These are phyloP conservation scores for Tricholoma sp. DNA, from an alignment of 768 basidiomycete species.

Conservation along the genomic window DNA sequence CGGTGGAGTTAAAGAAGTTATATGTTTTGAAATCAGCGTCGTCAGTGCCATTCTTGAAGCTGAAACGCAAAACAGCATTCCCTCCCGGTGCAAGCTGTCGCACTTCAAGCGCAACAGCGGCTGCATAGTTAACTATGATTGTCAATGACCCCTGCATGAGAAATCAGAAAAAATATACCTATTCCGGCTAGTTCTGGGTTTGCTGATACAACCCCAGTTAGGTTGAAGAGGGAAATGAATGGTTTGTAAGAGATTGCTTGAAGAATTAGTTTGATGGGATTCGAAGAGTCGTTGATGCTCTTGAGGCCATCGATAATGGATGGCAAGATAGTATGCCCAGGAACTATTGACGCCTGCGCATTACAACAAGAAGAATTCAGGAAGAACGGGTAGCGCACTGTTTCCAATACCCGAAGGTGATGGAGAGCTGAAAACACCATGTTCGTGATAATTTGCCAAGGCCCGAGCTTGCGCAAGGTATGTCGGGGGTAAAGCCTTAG, in stretches of 20 bases:
- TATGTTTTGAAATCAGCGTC: slow-evolving; percentile 42
- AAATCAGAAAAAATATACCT: slow-evolving; percentile 32
- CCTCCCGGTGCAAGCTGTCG: slow-evolving; percentile 40
- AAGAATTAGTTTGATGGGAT: slow-evolving; percentile 54
- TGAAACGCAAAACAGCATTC: slow-evolving; percentile 53
- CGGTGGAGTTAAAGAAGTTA: slow-evolving; percentile 37
- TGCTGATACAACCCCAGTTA: slow-evolving; percentile 52
- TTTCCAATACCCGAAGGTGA: slow-evolving; percentile 59
- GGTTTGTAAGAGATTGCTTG: slow-evolving; percentile 72
- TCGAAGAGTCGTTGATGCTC: slow-evolving; percentile 41
- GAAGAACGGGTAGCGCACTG: slow-evolving; percentile 30
- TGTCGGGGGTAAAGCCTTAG: slow-evolving; percentile 37
- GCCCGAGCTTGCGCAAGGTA: slow-evolving; percentile 50
- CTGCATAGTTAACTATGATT: slow-evolving; percentile 54
- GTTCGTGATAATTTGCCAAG: slow-evolving; percentile 72
- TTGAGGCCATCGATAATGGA: slow-evolving; percentile 50
- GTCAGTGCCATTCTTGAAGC: slow-evolving; percentile 64
- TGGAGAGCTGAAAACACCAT: slow-evolving; percentile 55
- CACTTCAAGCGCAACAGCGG: slow-evolving; percentile 54
- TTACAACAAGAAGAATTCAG: background rate
- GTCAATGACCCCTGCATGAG: background rate
- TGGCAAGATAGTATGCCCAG: slow-evolving; percentile 59
- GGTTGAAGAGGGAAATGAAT: slow-evolving; percentile 72
- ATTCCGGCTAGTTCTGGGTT: slow-evolving; percentile 54
- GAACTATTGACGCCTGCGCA: slow-evolving; percentile 45